Evolutionary conservation across 2,329 filamentous ascomycete genomes (phyloP).

Genomic region (Cordyceps militaris): DNA sequence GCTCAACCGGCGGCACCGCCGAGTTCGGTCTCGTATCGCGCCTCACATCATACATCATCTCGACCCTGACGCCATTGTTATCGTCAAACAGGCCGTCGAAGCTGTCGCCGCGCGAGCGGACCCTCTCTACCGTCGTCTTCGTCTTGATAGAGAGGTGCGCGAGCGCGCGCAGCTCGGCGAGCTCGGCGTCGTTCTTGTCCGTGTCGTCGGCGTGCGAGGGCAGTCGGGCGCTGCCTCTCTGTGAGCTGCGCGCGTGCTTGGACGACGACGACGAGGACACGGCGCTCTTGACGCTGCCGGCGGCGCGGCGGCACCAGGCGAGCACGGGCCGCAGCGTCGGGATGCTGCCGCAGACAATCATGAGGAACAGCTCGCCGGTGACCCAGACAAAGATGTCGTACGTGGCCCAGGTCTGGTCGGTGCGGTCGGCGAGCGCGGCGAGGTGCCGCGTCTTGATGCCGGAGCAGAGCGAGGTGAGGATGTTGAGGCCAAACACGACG

Average conservation of each 20-base stretch:
- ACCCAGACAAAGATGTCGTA: constrained; percentile 20
- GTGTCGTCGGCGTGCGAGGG: constrained; percentile 3
- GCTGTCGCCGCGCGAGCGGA: constrained; percentile 2
- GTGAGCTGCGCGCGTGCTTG: neutral
- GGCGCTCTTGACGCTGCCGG: constrained; percentile 3
- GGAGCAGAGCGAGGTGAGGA: constrained; percentile 20
- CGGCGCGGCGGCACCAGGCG: constrained; percentile 10
- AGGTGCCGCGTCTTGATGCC: constrained; percentile 21
- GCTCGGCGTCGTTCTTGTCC: constrained; percentile 10
- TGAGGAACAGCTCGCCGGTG: constrained; percentile 20
- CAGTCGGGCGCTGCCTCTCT: constrained; percentile 6
- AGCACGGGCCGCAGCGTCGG: constrained; percentile 17
- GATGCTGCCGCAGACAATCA: constrained; percentile 19
- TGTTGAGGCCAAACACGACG: constrained; percentile 19
- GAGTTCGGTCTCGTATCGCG: constrained; percentile 15
- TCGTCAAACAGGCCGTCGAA: constrained; percentile 14
- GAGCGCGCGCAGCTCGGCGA: constrained; percentile 10
- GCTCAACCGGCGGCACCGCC: constrained; percentile 1
- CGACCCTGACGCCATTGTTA: constrained; percentile 14
- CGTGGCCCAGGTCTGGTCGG: constrained; percentile 19
- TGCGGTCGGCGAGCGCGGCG: constrained; percentile 17
- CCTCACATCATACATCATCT: constrained; percentile 16
- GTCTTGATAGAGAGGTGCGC: constrained; percentile 15
- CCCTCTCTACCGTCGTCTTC: constrained; percentile 16
- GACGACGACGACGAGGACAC: neutral